Percentiles rank a stretch among this genome's conserved stretches.
These are phyloP conservation scores for Penicillium atrosanguineum DNA, from an alignment of 495 filamentous ascomycete species.

Conservation along the genomic window DNA sequence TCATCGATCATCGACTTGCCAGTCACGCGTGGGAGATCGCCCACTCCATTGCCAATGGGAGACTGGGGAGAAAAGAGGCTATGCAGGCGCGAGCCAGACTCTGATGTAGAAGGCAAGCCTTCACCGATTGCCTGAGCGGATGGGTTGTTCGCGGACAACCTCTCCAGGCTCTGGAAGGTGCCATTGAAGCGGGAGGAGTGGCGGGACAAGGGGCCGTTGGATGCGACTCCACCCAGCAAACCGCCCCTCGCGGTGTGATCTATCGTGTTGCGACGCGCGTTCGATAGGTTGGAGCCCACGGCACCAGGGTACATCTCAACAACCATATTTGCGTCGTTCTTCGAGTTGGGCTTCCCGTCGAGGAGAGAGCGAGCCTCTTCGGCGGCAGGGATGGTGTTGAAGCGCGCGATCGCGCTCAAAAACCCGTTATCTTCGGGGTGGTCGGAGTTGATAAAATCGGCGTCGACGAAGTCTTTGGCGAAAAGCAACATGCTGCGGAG, in stretches of 20 bases:
- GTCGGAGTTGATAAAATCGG: conserved; percentile 66
- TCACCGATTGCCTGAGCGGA: conserved; percentile 51
- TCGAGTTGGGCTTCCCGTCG: conserved; percentile 74
- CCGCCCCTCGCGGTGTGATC: conserved; percentile 54
- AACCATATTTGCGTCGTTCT: conserved; percentile 73
- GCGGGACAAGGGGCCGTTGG: conserved; percentile 56
- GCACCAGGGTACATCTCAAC: conserved; percentile 64
- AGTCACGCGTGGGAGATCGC: conserved; percentile 65
- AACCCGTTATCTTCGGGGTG: conserved; percentile 69
- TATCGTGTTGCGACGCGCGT: conserved; percentile 57
- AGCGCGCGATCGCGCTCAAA: conserved; percentile 71
- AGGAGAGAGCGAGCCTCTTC: conserved; percentile 74
- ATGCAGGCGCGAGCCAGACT: conserved; percentile 62
- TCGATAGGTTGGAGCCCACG: conserved; percentile 38
- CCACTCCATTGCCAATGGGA: conserved; percentile 72
- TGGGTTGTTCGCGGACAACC: conserved; percentile 63
- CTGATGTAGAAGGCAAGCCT: conserved; percentile 57
- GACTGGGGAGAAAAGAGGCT: conserved; percentile 82
- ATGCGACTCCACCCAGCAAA: conserved; percentile 53
- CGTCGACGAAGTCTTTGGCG: conserved; percentile 75
- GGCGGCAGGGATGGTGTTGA: conserved; percentile 67
- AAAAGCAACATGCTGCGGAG: conserved; percentile 82
- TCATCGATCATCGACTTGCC: conserved; percentile 86
- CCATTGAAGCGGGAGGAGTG: conserved; percentile 76
- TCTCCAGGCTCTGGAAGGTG: conserved; percentile 70